Conservation (phyloP, 371 early-diverging fungal genomes). For the Circinella umbellata region DNA sequence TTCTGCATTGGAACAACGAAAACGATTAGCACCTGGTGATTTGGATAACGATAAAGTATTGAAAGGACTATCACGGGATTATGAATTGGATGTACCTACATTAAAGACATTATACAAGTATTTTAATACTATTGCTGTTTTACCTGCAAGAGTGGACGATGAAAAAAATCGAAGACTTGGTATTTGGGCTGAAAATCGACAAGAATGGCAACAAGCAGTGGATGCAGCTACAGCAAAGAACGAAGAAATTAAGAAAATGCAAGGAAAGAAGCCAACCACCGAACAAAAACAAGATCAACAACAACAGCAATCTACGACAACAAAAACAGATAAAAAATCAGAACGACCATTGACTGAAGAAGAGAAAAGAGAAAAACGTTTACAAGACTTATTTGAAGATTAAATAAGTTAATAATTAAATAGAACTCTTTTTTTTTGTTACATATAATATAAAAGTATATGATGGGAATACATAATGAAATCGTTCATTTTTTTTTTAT, state of each 20-base stretch:
- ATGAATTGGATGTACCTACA: slow-evolving; percentile 32
- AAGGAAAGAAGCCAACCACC: neutral
- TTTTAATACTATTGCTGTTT: slow-evolving; percentile 45
- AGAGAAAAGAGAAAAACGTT: slow-evolving; percentile 12
- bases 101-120: slow-evolving; percentile 35
- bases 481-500: neutral
- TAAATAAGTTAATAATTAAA: slow-evolving; percentile 7
- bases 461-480: no score
- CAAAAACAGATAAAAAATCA: neutral
- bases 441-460: no score
- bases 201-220: slow-evolving; percentile 35
- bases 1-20: slow-evolving; percentile 41
- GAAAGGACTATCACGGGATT: slow-evolving; percentile 27
- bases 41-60: slow-evolving; percentile 26
- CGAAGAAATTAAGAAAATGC: neutral
- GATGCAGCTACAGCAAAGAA: slow-evolving; percentile 10
- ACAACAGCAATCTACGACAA: neutral
- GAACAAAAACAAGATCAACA: neutral
- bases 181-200: slow-evolving; percentile 43
- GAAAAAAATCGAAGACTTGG: slow-evolving; percentile 30
- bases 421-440: neutral
- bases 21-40: slow-evolving; percentile 37
- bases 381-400: slow-evolving; percentile 28
- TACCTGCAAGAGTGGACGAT: slow-evolving; percentile 38
- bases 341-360: neutral